These are phyloP conservation scores for Escovopsis sp. DNA, from an alignment of 2,329 filamentous ascomycete species.

Conservation along the genomic window DNA sequence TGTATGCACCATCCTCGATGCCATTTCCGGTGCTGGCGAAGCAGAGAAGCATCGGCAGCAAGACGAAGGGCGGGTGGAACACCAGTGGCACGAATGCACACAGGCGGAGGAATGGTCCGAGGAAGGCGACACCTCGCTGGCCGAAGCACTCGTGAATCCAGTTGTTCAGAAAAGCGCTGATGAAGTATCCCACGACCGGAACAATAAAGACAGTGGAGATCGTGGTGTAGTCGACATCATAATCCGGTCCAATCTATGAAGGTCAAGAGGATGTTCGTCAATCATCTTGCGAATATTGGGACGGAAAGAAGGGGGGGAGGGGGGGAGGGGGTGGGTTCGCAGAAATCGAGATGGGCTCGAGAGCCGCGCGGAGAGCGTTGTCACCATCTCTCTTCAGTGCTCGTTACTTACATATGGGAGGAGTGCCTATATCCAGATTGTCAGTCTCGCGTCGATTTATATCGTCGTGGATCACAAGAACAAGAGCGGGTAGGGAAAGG, in stretches of 20 bases:
- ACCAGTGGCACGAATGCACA: constrained; percentile 49
- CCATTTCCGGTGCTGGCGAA: constrained; percentile 59
- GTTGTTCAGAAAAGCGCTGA: constrained; percentile 47
- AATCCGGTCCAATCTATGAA: constrained; percentile 30
- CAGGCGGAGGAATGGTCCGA: constrained; percentile 48
- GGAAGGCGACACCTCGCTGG: constrained; percentile 48
- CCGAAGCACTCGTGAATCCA: constrained; percentile 14
- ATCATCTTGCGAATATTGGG: too few species aligned
- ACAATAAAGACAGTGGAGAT: constrained; percentile 52
- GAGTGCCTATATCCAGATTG: constrained; percentile 23
- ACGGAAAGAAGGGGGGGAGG: too few species aligned
- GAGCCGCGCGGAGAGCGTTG: too few species aligned
- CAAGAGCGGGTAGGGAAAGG: neutral
- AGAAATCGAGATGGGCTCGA: too few species aligned
- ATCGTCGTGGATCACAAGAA: too few species aligned
- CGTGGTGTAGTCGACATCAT: constrained; percentile 42
- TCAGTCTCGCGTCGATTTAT: too few species aligned
- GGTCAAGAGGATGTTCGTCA: neutral
- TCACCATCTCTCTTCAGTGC: too few species aligned
- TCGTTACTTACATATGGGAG: constrained; percentile 27
- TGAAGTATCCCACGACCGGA: constrained; percentile 47
- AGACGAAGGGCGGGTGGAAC: constrained; percentile 54
- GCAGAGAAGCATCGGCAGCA: constrained; percentile 47
- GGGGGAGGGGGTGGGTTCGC: too few species aligned
- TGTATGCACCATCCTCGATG: constrained; percentile 44